phyloP scores from a whole-genome alignment of 1,284 basidiomycete genomes.

The Ceratobasidium sp. region DNA sequence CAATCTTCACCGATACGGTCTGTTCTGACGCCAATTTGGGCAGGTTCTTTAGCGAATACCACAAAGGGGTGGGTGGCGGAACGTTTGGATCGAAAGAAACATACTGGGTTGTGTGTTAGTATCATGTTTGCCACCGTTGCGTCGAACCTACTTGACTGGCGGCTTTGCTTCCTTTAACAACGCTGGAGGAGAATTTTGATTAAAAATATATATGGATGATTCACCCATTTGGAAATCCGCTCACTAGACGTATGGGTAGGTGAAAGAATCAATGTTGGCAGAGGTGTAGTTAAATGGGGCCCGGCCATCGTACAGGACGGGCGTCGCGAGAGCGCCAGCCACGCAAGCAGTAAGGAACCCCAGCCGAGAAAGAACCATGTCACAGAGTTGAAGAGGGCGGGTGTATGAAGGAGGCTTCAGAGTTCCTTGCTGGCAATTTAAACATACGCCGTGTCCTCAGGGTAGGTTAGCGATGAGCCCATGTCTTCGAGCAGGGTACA shows the following conservation, averaged over 20 bases:
- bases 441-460: not conserved
- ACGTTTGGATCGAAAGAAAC: conserved; percentile 57
- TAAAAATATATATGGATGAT: conserved; percentile 9
- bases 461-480: not conserved
- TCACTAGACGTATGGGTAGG: conserved; percentile 66
- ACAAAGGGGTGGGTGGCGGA: conserved; percentile 62
- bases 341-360: conserved; percentile 19
- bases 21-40: conserved; percentile 58
- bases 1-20: conserved; percentile 55
- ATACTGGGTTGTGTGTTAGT: conserved; percentile 57
- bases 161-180: conserved; percentile 63
- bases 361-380: conserved; percentile 5
- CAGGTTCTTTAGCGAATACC: conserved; percentile 54
- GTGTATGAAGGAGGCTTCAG: not conserved
- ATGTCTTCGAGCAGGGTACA: not conserved
- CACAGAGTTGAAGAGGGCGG: not conserved
- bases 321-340: conserved; percentile 52
- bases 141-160: conserved; percentile 60
- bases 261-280: conserved; percentile 60
- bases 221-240: conserved; percentile 45
- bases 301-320: conserved; percentile 66
- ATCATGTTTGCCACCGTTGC: conserved; percentile 16
- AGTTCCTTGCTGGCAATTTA: not conserved
- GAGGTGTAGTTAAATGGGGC: conserved; percentile 60
- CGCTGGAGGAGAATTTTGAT: conserved; percentile 51